These are phyloP conservation scores for Phycomyces nitens DNA, from an alignment of 192 early-diverging fungal species.

Conservation along the genomic window DNA sequence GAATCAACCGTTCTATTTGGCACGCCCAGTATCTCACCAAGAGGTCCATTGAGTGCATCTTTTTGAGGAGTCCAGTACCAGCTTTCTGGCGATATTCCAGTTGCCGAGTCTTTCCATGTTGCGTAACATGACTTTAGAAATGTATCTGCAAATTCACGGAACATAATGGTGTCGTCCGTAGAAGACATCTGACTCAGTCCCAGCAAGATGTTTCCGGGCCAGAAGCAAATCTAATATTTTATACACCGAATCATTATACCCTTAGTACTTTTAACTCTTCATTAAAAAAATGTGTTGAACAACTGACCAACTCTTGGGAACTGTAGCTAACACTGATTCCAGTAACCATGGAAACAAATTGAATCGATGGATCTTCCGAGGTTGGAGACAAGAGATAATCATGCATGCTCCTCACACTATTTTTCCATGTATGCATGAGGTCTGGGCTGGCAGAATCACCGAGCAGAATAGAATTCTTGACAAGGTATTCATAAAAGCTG, in stretches of 20 bases:
- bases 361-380: constrained; percentile 1
- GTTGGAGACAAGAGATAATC: constrained; percentile 19
- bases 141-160: constrained; percentile 32
- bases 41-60: not conserved
- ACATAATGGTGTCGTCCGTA: constrained; percentile 17
- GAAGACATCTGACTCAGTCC: constrained; percentile 34
- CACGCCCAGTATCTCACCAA: not conserved
- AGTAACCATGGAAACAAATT: constrained; percentile 8
- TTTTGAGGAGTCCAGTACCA: constrained; percentile 23
- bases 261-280: not conserved
- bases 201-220: constrained; percentile 44
- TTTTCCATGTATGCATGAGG: constrained; percentile 35
- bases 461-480: constrained; percentile 50
- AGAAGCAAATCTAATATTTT: constrained; percentile 41
- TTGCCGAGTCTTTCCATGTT: constrained; percentile 34
- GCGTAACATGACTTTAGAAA: constrained; percentile 43
- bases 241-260: not conserved
- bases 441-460: constrained; percentile 19
- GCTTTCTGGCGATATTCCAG: constrained; percentile 46
- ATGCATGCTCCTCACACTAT: constrained; percentile 13
- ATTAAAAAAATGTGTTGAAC: too few species aligned
- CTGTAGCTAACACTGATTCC: not conserved
- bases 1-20: not conserved
- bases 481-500: constrained; percentile 56
- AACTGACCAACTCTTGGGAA: constrained; percentile 19